Evolutionary conservation across 345 rosid species (phyloP), one percentile per base, ranked within the genome.

Genomic region (Hirschfeldia incana): DNA sequence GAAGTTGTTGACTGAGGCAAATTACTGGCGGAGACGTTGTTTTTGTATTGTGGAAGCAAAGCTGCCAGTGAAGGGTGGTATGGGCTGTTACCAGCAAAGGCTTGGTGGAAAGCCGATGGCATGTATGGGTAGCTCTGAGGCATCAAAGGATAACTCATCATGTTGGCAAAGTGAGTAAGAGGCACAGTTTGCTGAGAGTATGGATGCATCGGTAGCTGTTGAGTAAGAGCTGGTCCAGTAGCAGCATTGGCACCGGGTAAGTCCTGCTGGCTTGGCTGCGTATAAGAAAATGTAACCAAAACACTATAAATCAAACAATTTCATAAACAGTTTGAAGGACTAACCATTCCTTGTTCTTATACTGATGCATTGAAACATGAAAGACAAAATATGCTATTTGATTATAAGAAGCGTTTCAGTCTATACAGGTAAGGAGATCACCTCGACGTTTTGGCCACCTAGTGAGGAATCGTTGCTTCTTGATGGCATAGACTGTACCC

Each of bases 41-140:
- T 91, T 83, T 91, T 94, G 82, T 90, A 91, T 70, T 94, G 98
- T 4, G 98, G 98, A 37, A 85, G 94, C 67, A 87, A 81, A 9
- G 92, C 90, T 13, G 97, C 97, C 73, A 94, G 77, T 36, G 94
- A 88, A 82, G 87, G 98, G 70, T 88, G 95, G 79, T 91, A 94
- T 16, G 91, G 67, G 79, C 78, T 91, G 69, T 83, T 94, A 70
- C 94, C 94, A 59, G 97, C 87, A 81, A 84, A 90, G 26, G 87
- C 74, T 85, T 93, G 98, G 87, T 91, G 98, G 76, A 85, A 94
- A 72, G 92, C 91, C 1, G 97, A 88, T 66, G 96, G 94, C 93
- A 94, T 86, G 65, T 90, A 94, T 0, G 97, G 81, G 79, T 92
- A 94, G 86, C 88, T 88, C 87, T 88, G 98, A 67, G 96, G 92